Percentiles rank a stretch among this genome's conserved stretches.
Evolutionary conservation across 768 basidiomycete species (phyloP).

Genomic region (Lactarius hatsudake): DNA sequence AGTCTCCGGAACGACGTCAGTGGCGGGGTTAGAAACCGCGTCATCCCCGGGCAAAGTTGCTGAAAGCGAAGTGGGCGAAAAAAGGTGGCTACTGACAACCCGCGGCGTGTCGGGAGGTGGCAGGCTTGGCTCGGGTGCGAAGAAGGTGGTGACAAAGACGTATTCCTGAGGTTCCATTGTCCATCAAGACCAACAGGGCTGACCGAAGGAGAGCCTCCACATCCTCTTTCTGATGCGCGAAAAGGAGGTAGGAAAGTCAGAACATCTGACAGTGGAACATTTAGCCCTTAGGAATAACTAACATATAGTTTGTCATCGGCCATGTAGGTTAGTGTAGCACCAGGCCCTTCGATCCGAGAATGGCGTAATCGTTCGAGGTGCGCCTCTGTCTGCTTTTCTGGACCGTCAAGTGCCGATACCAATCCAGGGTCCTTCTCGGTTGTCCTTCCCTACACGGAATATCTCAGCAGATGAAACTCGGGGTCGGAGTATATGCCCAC

Average conservation of each 20-base stretch:
- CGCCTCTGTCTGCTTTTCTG: constrained; percentile 37
- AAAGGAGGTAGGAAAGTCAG: not conserved
- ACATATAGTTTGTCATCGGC: constrained; percentile 83
- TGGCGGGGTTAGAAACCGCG: constrained; percentile 35
- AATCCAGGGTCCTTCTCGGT: constrained; percentile 70
- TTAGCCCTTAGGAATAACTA: constrained; percentile 41
- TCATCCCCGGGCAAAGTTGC: constrained; percentile 33
- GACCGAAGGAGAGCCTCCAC: constrained; percentile 85
- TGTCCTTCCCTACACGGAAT: constrained; percentile 51
- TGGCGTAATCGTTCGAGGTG: constrained; percentile 59
- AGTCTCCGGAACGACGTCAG: constrained; percentile 47
- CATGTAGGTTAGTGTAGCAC: constrained; percentile 80
- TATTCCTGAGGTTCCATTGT: constrained; percentile 95
- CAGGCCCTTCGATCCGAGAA: constrained; percentile 75
- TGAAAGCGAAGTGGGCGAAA: constrained; percentile 40
- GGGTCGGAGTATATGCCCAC: constrained; percentile 11
- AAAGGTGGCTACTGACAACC: constrained; percentile 26
- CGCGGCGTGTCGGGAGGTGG: constrained; percentile 19
- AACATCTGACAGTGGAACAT: not conserved
- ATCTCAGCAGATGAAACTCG: not conserved
- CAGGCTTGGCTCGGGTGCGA: constrained; percentile 39
- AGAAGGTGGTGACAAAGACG: constrained; percentile 82
- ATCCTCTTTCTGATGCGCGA: constrained; percentile 61
- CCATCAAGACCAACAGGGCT: constrained; percentile 84
- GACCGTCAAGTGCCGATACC: constrained; percentile 44